These are phyloP conservation scores for Cenococcum geophilum DNA, from an alignment of 495 filamentous ascomycete species.

Conservation along the genomic window DNA sequence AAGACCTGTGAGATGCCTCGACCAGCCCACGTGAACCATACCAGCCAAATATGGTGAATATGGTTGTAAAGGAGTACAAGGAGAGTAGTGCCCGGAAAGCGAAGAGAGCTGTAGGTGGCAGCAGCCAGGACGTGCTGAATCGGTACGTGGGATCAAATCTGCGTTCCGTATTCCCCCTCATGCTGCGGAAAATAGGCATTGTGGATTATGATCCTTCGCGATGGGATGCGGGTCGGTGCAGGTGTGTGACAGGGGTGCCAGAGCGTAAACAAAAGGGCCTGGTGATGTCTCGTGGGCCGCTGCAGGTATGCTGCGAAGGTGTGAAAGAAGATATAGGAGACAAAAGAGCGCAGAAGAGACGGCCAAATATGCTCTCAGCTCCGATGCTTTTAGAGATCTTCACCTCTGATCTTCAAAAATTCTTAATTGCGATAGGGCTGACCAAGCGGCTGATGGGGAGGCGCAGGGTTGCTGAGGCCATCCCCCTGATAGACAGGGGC, in stretches of 20 bases:
- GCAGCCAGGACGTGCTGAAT: conserved; percentile 70
- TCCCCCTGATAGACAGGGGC: not conserved
- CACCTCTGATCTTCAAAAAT: too few species aligned
- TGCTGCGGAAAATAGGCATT: conserved; percentile 10
- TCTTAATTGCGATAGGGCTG: not conserved
- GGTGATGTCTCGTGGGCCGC: too few species aligned
- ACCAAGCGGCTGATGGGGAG: not conserved
- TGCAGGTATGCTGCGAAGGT: too few species aligned
- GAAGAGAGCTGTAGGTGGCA: conserved; percentile 58
- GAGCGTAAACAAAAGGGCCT: not conserved
- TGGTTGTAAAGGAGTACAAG: conserved; percentile 65
- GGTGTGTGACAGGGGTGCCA: not conserved
- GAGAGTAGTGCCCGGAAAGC: conserved; percentile 53
- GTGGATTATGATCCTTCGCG: not conserved
- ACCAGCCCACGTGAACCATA: conserved; percentile 42
- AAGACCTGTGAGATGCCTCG: conserved; percentile 43
- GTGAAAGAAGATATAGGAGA: too few species aligned
- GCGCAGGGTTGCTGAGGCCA: not conserved
- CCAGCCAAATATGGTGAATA: conserved; percentile 63
- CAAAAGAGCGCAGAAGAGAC: too few species aligned
- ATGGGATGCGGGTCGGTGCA: not conserved
- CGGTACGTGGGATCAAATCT: conserved; percentile 40
- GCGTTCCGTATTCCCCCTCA: not conserved
- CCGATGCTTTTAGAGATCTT: too few species aligned
- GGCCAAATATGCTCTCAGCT: too few species aligned